Evolutionary conservation across 169 alveolate genomes (phyloP).

Genomic region (Babesia bigemina): DNA sequence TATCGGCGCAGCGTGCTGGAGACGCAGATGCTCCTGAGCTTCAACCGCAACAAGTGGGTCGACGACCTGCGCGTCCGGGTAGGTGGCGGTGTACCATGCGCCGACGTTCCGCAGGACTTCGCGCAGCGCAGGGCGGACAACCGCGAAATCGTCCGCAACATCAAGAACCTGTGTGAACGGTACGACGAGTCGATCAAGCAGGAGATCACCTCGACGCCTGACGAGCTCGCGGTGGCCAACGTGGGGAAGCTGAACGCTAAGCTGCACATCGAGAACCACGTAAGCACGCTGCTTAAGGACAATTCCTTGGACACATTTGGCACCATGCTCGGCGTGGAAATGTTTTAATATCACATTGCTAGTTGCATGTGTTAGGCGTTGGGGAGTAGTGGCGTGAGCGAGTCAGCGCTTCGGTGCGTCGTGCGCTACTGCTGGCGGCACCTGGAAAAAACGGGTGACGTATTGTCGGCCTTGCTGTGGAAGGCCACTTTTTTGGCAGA

Average conservation of each 20-base stretch:
- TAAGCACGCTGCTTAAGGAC: constrained; percentile 73
- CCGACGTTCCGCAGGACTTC: constrained; percentile 49
- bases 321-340: constrained; percentile 75
- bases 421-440: neutral
- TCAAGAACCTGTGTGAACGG: constrained; percentile 83
- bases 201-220: constrained; percentile 92
- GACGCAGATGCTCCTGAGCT: constrained; percentile 95
- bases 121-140: constrained; percentile 68
- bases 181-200: constrained; percentile 93
- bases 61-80: constrained; percentile 90
- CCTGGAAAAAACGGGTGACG: neutral
- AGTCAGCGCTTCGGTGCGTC: neutral
- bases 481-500: too few relatives aligned
- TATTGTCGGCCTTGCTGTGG: too few relatives aligned
- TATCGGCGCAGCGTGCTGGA: constrained; percentile 95
- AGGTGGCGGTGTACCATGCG: constrained; percentile 19
- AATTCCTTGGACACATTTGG: constrained; percentile 74
- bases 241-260: constrained; percentile 94
- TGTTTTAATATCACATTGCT: constrained; percentile 10
- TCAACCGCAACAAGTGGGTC: constrained; percentile 94
- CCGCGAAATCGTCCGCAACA: constrained; percentile 78
- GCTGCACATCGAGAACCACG: constrained; percentile 83
- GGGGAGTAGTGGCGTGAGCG: constrained; percentile 22
- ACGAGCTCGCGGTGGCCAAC: constrained; percentile 86
- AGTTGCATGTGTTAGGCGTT: constrained; percentile 6